Percentiles rank a stretch among this genome's conserved stretches.
Evolutionary conservation across 2,329 filamentous ascomycete genomes (phyloP).

Genomic region (Apiospora phragmitis): DNA sequence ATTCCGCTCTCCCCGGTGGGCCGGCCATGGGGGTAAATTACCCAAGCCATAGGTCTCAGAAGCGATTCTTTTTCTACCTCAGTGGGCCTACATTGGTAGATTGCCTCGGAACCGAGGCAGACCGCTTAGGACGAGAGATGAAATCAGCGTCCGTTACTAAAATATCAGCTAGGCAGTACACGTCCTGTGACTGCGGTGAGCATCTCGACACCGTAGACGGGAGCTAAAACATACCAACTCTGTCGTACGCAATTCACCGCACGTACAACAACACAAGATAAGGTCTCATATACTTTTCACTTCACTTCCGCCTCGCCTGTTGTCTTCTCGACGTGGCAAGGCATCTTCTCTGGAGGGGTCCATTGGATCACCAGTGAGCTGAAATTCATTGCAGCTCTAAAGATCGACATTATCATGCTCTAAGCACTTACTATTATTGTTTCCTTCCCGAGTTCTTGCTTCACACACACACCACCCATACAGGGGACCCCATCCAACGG

Average conservation of each 20-base stretch:
- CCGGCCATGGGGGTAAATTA: not conserved
- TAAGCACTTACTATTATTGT: not conserved
- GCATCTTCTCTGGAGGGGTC: not conserved
- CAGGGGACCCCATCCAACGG: slow-evolving; percentile 24
- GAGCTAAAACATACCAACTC: not conserved
- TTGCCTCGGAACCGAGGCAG: not conserved
- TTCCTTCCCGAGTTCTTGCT: not conserved
- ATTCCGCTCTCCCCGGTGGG: not conserved
- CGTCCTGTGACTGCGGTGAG: not conserved
- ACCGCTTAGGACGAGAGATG: not conserved
- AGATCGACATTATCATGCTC: not conserved
- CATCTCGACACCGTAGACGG: not conserved
- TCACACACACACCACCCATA: not conserved
- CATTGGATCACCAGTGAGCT: not conserved
- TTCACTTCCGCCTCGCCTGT: not conserved
- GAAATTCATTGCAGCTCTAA: not conserved
- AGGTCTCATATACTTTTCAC: not conserved
- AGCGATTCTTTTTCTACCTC: not conserved
- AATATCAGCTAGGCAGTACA: not conserved
- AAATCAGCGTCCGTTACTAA: not conserved
- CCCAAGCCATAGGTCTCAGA: slow-evolving; percentile 6
- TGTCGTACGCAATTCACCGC: not conserved
- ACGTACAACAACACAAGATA: not conserved
- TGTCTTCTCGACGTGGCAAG: not conserved
- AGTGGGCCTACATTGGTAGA: not conserved